Percentiles rank a stretch among this genome's conserved stretches.
Evolutionary conservation across 352 stramenopile genomes (phyloP).

Genomic region (Blastocystis sp.): DNA sequence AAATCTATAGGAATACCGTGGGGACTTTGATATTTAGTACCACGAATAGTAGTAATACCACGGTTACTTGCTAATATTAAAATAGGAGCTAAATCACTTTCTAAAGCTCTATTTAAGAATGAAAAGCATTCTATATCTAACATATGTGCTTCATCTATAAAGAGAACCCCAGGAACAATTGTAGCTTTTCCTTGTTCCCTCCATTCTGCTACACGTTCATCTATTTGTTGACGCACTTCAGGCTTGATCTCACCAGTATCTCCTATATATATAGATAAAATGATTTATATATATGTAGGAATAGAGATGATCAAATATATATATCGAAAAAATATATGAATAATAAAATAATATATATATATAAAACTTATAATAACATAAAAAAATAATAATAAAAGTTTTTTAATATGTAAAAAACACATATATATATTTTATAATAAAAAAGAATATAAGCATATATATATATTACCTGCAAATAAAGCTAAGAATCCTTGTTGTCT

Average conservation of each 20-base stretch:
- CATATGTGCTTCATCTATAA: slow-evolving; percentile 99
- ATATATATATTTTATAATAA: too few relatives aligned
- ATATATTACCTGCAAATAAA: slow-evolving; percentile 89
- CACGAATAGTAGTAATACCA: slow-evolving; percentile 85
- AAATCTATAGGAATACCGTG: slow-evolving; percentile 95
- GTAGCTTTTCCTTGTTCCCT: slow-evolving; percentile 76
- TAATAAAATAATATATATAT: too few relatives aligned
- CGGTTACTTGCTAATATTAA: slow-evolving; percentile 97
- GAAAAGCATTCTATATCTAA: slow-evolving; percentile 99
- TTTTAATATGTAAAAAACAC: too few relatives aligned
- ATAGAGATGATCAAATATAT: too few relatives aligned
- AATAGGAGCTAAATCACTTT: slow-evolving; percentile 86
- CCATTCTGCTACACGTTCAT: slow-evolving; percentile 80
- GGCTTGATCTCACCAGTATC: slow-evolving; percentile 96
- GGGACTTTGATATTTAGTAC: slow-evolving; percentile 90
- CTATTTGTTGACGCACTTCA: slow-evolving; percentile 94
- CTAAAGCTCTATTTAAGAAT: slow-evolving; percentile 89
- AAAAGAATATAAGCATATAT: too few relatives aligned
- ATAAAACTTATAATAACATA: too few relatives aligned
- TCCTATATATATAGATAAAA: slow-evolving; percentile 88
- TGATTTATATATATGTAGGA: too few relatives aligned
- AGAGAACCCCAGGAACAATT: slow-evolving; percentile 90
- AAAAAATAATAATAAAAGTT: too few relatives aligned
- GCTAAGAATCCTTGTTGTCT: slow-evolving; percentile 91
- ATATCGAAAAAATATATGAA: too few relatives aligned